Base-by-base conservation (phyloP, 129 eudicot species). In the Lactuca sativa region DNA sequence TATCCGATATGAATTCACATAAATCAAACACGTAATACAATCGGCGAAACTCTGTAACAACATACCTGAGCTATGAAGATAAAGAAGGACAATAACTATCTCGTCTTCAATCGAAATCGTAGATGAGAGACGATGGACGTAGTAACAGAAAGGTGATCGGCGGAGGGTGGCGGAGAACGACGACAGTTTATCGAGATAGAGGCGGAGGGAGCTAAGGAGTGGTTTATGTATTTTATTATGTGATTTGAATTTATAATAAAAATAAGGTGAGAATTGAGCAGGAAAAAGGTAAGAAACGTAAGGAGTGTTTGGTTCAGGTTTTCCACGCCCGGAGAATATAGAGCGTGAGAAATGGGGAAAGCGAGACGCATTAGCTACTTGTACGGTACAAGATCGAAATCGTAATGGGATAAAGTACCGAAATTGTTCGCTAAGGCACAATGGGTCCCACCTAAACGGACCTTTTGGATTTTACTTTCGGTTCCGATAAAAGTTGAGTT, bases 261-360 rank as follows among this genome's bases (percentile, higher is more conserved):
- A 60, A 31, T 17, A 48, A 14, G 57, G 32, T 33, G 71, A 47
- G 52, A 47, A 47, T 47, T 47, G 52, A 47, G 52, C n/a, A 47
- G 52, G 12, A 49, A 51, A 52, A 67, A 51, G 44, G 60, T 54
- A 33, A 67, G 73, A 67, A 67, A 34, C 48, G 62, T 67, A 60
- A 53, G 73, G 59, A 15, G 62, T 13, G 62, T 53, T 33, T 67
- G 34, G 60, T 32, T 44, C 59, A 49, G 44, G 72, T 53, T 67
- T 51, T 67, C 47, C 47, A 67, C 60, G 71, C 53, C 67, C 53
- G 49, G 57, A 31, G 71, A 31, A 66, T 48, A 31, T 64, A 41
- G 56, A 64, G 56, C 55, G 36, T 64, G 68, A 21, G 14, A 32
- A 66, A 25, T 25, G 13, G 9, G 4, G 5, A 66, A 21, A 10